Conservation (phyloP, 2,329 filamentous ascomycete genomes). For the Botrytis fabae region DNA sequence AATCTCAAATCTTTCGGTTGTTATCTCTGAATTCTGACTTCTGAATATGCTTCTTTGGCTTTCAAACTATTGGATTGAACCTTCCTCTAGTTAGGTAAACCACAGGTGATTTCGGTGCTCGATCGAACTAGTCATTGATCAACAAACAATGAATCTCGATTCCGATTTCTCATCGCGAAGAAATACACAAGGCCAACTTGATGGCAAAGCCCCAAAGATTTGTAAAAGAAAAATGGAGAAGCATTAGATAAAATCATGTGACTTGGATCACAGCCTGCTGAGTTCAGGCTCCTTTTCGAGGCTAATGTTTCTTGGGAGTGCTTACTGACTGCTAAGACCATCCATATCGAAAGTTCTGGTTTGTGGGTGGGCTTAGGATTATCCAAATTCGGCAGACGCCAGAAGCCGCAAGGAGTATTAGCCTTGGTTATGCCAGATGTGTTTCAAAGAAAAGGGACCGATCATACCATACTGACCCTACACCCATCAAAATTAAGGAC, state of each 20-base stretch:
- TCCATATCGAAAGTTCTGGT: not conserved
- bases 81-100: not conserved
- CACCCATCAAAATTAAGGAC: not conserved
- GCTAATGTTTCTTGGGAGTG: not conserved
- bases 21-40: not conserved
- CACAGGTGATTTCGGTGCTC: not conserved
- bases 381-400: not conserved
- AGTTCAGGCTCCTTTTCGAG: not conserved
- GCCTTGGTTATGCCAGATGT: not conserved
- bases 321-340: not conserved
- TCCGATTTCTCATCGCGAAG: not conserved
- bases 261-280: not conserved
- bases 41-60: not conserved
- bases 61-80: not conserved
- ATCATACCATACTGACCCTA: not conserved
- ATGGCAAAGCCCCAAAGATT: not conserved
- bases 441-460: not conserved
- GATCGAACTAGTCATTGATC: not conserved
- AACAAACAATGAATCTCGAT: not conserved
- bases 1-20: not conserved
- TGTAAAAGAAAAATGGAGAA: not conserved
- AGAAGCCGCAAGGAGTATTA: not conserved
- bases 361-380: not conserved
- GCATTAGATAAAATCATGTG: not conserved
- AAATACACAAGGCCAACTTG: not conserved